A percentile compares a stretch with the other conserved stretches of the same genome.
phyloP scores from a whole-genome alignment of 2,329 filamentous ascomycete species.

The Didymellaceae sp. region DNA sequence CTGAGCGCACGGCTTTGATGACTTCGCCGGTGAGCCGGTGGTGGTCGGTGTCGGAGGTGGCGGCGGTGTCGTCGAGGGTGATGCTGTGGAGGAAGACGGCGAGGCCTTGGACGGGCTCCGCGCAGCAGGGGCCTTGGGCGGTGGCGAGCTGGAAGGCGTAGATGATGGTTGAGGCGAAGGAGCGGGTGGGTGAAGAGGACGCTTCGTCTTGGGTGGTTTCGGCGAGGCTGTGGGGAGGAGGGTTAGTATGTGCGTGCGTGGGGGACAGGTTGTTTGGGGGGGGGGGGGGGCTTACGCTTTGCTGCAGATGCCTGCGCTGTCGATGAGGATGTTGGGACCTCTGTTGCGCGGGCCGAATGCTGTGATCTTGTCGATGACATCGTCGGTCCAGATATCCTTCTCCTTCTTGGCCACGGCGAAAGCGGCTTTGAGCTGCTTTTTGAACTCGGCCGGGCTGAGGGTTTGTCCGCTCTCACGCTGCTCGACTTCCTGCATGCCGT shows the following conservation, averaged over 20 bases:
- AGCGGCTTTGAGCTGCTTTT: slow-evolving; percentile 69
- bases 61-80: slow-evolving; percentile 62
- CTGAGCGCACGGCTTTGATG: slow-evolving; percentile 84
- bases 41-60: slow-evolving; percentile 66
- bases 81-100: slow-evolving; percentile 90
- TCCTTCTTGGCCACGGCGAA: slow-evolving; percentile 77
- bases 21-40: slow-evolving; percentile 90
- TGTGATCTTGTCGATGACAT: slow-evolving; percentile 77
- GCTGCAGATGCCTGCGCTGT: slow-evolving; percentile 73
- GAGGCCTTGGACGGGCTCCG: slow-evolving; percentile 91
- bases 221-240: background rate
- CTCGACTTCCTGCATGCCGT: slow-evolving; percentile 56
- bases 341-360: slow-evolving; percentile 86
- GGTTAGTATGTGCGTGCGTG: background rate
- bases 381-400: slow-evolving; percentile 75
- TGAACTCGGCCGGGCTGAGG: slow-evolving; percentile 78
- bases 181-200: slow-evolving; percentile 56
- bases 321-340: slow-evolving; percentile 89
- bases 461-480: slow-evolving; percentile 63
- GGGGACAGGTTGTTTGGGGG: background rate
- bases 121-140: slow-evolving; percentile 85
- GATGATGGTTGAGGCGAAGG: slow-evolving; percentile 87
- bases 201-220: slow-evolving; percentile 43
- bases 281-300: slow-evolving; percentile 65
- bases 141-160: slow-evolving; percentile 95